Percentiles rank a stretch among this genome's conserved stretches.
Evolutionary conservation across 176 grass and related monocot genomes (phyloP).

Genomic region (Luzula sylvatica): DNA sequence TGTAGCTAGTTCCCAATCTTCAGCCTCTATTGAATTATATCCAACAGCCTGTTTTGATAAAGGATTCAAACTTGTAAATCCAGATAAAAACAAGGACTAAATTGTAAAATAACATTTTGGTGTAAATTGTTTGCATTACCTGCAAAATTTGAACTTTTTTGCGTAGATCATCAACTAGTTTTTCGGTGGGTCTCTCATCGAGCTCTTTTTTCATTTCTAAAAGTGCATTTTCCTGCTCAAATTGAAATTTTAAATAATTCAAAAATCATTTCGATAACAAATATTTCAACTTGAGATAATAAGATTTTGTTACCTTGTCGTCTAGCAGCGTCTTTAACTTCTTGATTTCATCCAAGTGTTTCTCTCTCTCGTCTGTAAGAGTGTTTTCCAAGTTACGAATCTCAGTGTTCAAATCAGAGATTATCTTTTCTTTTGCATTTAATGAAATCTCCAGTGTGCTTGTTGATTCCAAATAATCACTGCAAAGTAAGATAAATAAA

Average conservation of each 20-base stretch:
- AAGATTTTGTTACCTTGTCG: constrained; percentile 53
- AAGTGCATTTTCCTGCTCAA: constrained; percentile 68
- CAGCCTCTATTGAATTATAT: constrained; percentile 99
- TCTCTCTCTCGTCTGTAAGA: constrained; percentile 80
- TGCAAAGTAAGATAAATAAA: constrained; percentile 22
- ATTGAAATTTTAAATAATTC: neutral
- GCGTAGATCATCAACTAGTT: constrained; percentile 87
- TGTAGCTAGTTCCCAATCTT: constrained; percentile 98
- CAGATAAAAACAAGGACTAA: constrained; percentile 17
- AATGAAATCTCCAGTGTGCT: constrained; percentile 92
- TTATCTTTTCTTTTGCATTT: constrained; percentile 99
- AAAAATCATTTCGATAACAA: neutral
- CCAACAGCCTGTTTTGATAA: constrained; percentile 61
- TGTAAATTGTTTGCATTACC: constrained; percentile 27
- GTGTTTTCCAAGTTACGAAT: constrained; percentile 78
- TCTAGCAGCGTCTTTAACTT: constrained; percentile 79
- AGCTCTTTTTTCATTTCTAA: constrained; percentile 78
- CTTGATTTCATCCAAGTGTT: constrained; percentile 79
- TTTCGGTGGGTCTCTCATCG: constrained; percentile 82
- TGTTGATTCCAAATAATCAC: constrained; percentile 83
- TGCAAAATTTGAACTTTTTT: constrained; percentile 99
- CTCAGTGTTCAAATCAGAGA: constrained; percentile 94
- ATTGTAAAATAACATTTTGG: constrained; percentile 1
- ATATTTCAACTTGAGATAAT: constrained; percentile 2
- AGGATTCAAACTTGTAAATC: constrained; percentile 5